Percentiles rank a stretch among this genome's conserved stretches.
Evolutionary conservation across 1,284 basidiomycete species (phyloP).

Genomic region (Malassezia arunalokei): DNA sequence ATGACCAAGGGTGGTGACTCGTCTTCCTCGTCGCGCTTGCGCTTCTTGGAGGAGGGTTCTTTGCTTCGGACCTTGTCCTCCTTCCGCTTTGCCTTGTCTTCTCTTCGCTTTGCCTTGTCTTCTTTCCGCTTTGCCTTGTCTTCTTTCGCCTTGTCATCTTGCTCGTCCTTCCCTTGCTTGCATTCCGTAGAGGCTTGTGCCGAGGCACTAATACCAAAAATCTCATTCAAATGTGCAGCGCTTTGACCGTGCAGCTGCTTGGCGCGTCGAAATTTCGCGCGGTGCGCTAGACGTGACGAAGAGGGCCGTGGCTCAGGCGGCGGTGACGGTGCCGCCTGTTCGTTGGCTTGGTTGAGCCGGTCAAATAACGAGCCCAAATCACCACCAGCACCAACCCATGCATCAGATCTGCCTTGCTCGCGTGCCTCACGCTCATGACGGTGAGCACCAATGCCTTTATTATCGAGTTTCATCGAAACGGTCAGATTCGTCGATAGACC

Average conservation of each 20-base stretch:
- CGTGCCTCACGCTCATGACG: constrained; percentile 39
- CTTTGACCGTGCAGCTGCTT: constrained; percentile 35
- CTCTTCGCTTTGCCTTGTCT: neutral
- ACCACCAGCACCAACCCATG: constrained; percentile 39
- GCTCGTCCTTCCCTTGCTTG: neutral
- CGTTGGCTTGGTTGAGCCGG: constrained; percentile 37
- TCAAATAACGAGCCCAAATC: constrained; percentile 42
- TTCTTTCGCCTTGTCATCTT: constrained; percentile 4
- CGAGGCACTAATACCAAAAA: constrained; percentile 26
- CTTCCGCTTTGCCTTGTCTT: neutral
- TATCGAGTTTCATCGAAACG: constrained; percentile 42
- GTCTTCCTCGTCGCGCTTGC: constrained; percentile 10
- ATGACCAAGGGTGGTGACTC: constrained; percentile 22
- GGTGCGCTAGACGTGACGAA: constrained; percentile 19
- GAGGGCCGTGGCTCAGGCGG: constrained; percentile 7
- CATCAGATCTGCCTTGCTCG: constrained; percentile 25
- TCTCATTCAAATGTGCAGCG: constrained; percentile 36
- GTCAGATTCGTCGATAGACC: constrained; percentile 36
- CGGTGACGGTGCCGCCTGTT: neutral
- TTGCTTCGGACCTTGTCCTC: neutral
- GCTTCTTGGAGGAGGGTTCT: neutral
- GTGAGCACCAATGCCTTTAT: constrained; percentile 42
- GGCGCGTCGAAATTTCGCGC: constrained; percentile 41
- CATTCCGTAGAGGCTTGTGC: neutral
- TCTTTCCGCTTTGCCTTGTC: neutral